Conservation (phyloP, 352 stramenopile genomes). For the Phytophthora fragariaefolia region DNA sequence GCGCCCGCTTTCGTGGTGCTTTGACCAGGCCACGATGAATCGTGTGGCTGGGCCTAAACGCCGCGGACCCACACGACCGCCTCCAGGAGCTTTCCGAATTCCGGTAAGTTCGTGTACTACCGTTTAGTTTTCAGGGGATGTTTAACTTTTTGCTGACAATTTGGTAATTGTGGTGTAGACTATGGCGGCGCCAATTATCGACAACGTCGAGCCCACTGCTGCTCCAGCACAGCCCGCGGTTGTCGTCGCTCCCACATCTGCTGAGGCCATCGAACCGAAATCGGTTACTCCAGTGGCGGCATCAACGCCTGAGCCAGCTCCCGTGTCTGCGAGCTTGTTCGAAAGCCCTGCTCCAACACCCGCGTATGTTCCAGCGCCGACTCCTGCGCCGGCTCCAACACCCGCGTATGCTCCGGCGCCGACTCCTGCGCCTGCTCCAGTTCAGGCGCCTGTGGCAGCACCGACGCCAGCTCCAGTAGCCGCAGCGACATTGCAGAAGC, state of each 20-base stretch:
- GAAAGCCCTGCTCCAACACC: slow-evolving; percentile 11
- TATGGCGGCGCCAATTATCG: slow-evolving; percentile 45
- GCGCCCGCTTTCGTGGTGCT: not conserved
- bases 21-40: slow-evolving; percentile 71
- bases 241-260: not conserved
- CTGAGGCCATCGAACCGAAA: slow-evolving; percentile 22
- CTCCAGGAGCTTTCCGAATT: slow-evolving; percentile 71
- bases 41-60: slow-evolving; percentile 80
- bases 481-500: slow-evolving; percentile 22
- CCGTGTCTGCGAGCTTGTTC: slow-evolving; percentile 31
- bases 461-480: slow-evolving; percentile 21
- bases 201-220: slow-evolving; percentile 29
- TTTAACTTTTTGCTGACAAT: too few relatives aligned
- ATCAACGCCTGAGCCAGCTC: slow-evolving; percentile 13
- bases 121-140: not conserved
- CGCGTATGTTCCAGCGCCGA: slow-evolving; percentile 17
- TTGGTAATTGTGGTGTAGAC: slow-evolving; percentile 34
- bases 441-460: not conserved
- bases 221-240: slow-evolving; percentile 9
- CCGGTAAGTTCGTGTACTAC: slow-evolving; percentile 37
- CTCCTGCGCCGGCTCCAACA: slow-evolving; percentile 11
- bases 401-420: not conserved
- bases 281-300: slow-evolving; percentile 11
- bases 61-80: slow-evolving; percentile 66
- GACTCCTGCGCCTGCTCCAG: slow-evolving; percentile 5